These are phyloP conservation scores for Starmerella sp. DNA, from an alignment of 805 yeast genomes.

Conservation along the genomic window DNA sequence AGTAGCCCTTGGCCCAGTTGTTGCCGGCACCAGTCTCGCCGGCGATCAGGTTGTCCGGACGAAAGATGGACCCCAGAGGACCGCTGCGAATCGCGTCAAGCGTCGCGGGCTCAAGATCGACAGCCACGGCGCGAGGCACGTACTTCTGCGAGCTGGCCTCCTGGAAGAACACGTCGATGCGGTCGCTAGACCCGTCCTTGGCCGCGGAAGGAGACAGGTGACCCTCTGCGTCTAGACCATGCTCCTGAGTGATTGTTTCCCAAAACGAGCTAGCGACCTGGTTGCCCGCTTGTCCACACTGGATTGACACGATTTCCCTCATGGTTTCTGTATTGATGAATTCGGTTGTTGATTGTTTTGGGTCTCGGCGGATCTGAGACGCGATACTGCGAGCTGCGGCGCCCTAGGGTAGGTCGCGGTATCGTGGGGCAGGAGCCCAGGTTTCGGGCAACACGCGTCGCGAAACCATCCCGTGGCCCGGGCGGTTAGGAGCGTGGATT, in stretches of 20 bases:
- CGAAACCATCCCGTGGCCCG: not conserved
- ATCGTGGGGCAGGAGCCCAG: not conserved
- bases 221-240: slow-evolving; percentile 30
- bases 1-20: slow-evolving; percentile 96
- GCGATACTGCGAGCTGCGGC: not conserved
- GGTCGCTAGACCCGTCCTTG: slow-evolving; percentile 31
- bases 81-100: slow-evolving; percentile 76
- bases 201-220: slow-evolving; percentile 18
- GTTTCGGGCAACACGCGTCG: slow-evolving; percentile 4
- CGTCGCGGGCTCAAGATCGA: slow-evolving; percentile 92
- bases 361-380: not conserved
- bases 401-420: not conserved
- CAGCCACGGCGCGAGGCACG: slow-evolving; percentile 89
- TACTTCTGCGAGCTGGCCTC: slow-evolving; percentile 71
- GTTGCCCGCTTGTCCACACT: slow-evolving; percentile 38
- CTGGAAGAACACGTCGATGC: slow-evolving; percentile 74
- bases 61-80: slow-evolving; percentile 66
- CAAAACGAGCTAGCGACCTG: slow-evolving; percentile 34
- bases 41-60: slow-evolving; percentile 84
- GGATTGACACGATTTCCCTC: slow-evolving; percentile 37
- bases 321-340: slow-evolving; percentile 17
- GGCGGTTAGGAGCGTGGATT: not conserved
- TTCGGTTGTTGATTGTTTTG: slow-evolving; percentile 3
- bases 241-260: slow-evolving; percentile 32
- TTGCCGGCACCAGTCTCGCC: slow-evolving; percentile 94